Evolutionary conservation across 1,139 yeast species (phyloP).

Genomic region (Oligophagozyma castellii): DNA sequence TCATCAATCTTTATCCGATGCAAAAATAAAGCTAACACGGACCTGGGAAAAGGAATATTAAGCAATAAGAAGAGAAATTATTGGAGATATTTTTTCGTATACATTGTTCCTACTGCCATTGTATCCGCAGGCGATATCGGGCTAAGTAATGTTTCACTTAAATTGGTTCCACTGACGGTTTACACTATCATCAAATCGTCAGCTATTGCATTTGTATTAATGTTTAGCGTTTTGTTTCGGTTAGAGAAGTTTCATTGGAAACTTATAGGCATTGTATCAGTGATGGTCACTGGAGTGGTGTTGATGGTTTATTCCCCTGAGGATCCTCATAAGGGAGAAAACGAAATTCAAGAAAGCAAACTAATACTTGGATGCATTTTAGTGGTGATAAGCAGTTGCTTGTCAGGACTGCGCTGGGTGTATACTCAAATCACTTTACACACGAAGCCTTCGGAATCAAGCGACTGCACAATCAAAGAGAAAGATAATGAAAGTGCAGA

Average conservation of each 20-base stretch:
- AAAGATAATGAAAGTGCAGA: background rate
- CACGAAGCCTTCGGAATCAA: background rate
- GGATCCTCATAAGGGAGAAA: conserved; percentile 18
- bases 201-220: conserved; percentile 69
- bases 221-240: conserved; percentile 71
- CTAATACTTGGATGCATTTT: conserved; percentile 47
- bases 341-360: conserved; percentile 11
- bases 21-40: conserved; percentile 3
- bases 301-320: conserved; percentile 55
- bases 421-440: conserved; percentile 65
- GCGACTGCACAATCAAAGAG: background rate
- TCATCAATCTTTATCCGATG: conserved; percentile 14
- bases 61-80: conserved; percentile 1
- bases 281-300: conserved; percentile 73
- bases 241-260: conserved; percentile 61
- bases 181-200: conserved; percentile 92
- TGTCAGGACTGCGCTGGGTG: conserved; percentile 92
- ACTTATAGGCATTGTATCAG: conserved; percentile 49
- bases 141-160: conserved; percentile 70
- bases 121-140: conserved; percentile 94
- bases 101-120: conserved; percentile 70
- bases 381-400: conserved; percentile 63
- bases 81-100: conserved; percentile 31
- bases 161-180: conserved; percentile 64
- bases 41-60: conserved; percentile 3